Conservation (phyloP, 2,329 filamentous ascomycete genomes). For the Arthrobotrys sphaeroides region DNA sequence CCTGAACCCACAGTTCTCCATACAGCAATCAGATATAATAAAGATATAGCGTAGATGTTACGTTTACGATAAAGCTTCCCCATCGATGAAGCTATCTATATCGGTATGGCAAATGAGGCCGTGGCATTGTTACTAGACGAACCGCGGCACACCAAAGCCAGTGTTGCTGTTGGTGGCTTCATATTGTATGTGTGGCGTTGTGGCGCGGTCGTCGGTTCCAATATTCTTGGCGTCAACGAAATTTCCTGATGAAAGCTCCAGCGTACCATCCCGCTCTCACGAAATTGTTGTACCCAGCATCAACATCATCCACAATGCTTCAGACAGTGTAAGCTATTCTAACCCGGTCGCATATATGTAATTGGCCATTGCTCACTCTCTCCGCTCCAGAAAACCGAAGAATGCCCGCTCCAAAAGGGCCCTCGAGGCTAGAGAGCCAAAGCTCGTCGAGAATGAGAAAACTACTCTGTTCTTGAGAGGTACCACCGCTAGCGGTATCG, state of each 20-base stretch:
- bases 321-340: constrained; percentile 34
- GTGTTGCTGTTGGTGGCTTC: neutral
- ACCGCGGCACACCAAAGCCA: too few relatives aligned
- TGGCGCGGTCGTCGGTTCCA: neutral
- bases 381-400: constrained; percentile 69
- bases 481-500: constrained; percentile 81
- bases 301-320: constrained; percentile 37
- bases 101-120: neutral
- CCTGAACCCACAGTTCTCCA: too few relatives aligned
- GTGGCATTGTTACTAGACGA: too few relatives aligned
- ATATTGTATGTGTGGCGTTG: too few relatives aligned
- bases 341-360: constrained; percentile 1
- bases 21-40: too few relatives aligned
- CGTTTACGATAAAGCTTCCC: too few relatives aligned
- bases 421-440: constrained; percentile 90
- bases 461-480: constrained; percentile 88
- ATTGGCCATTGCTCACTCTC: neutral
- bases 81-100: too few relatives aligned
- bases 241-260: constrained; percentile 46
- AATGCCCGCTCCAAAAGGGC: constrained; percentile 93
- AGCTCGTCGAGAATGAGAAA: constrained; percentile 88
- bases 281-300: constrained; percentile 4
- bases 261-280: neutral
- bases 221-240: constrained; percentile 48
- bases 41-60: too few relatives aligned